Evolutionary conservation across 306 rosid species (phyloP), one percentile per base, ranked within the genome.

Genomic region (Cicer pinnatifidum): DNA sequence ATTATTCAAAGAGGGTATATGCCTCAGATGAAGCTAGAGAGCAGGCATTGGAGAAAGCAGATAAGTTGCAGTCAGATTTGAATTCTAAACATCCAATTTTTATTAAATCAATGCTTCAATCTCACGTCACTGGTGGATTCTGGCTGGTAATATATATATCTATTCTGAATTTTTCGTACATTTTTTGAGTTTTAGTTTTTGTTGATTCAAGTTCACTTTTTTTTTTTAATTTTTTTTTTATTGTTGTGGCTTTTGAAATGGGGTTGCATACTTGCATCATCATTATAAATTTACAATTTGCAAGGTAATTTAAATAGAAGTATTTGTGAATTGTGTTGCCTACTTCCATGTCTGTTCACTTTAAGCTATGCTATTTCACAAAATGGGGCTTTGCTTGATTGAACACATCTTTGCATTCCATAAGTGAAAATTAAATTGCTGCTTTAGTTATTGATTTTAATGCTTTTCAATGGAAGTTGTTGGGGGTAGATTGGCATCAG

Each of bases 61-160:
- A 89, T 33, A 64, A 78, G 46, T 69, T 87, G 4, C 64, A 69
- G 60, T 81, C 72, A 1, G 81, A 59, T 66, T 79, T 93, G 59
- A 85, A 84, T 8, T 69, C 88, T 6, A 15, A 63, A 9, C 68
- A 72, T 73, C 98, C 97, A 0, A 40, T 47, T 16, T 87, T 90
- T 64, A 50, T 86, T 1, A 93, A 86, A 74, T 6, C 98, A 57
- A 93, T 93, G 97, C 96, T 93, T 16, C 96, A 68, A 54, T 90
- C 98, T 3, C 97, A 90, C 78, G 82, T 93, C 8, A 86, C 86
- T 33, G 98, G 98, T 23, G 97, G 97, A 46, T 93, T 89, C 66
- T 90, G 98, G 98, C 90, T 90, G 93, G 97, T 93, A 85, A 35
- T 6, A 7, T 12, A 47, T 64, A 10, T 39, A 28, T 67, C 7